Base-by-base conservation (phyloP, 192 early-diverging fungal genomes). In the Globomyces pollinis-pini region DNA sequence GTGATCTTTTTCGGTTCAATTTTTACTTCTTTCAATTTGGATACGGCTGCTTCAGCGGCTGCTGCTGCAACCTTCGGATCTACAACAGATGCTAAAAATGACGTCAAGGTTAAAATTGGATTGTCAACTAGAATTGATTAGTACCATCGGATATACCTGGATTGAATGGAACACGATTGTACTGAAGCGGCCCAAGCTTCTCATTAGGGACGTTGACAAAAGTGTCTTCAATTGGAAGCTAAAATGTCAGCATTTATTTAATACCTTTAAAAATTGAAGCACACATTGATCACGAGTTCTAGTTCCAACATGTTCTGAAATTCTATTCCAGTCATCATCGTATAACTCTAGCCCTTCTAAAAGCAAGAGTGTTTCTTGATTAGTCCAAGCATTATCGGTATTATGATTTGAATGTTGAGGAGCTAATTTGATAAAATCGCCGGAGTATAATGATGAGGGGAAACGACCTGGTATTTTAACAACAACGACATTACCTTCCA, bases 261-360 rank as follows among this genome's bases (percentile, higher is more conserved):
- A 21, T n/a, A 55, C 52, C 52, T 57, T 57, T 16, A 78, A 68
- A 68, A 99, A 97, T 30, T 88, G 80, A 32, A 88, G 67, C 26
- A 99, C 81, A 59, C 96, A 99, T 62, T 96, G 88, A 49, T 94
- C 91, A 59, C 88, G 86, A 1, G 85, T 86, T 30, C 87, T 75
- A 11, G 91, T 92, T 0, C 91, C 92, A 2, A 99, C 92, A 57
- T 95, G 91, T 42, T 92, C 91, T 13, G 94, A 83, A 33, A 99
- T 83, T 38, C 84, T 79, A 53, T 81, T 77, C 96, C 96, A 99
- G 63, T 96, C 91, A 39, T 96, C 88, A 43, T 94, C 89, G 73
- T 79, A 94, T 76, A 91, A 75, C 64, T 99, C 96, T 16, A 99
- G 67, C 1, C 84, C 96, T 75, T 99, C 96, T 29, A 99, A 69